Evolutionary conservation across 2,329 filamentous ascomycete species (phyloP).

Genomic region (Decorospora gaudefroyi): DNA sequence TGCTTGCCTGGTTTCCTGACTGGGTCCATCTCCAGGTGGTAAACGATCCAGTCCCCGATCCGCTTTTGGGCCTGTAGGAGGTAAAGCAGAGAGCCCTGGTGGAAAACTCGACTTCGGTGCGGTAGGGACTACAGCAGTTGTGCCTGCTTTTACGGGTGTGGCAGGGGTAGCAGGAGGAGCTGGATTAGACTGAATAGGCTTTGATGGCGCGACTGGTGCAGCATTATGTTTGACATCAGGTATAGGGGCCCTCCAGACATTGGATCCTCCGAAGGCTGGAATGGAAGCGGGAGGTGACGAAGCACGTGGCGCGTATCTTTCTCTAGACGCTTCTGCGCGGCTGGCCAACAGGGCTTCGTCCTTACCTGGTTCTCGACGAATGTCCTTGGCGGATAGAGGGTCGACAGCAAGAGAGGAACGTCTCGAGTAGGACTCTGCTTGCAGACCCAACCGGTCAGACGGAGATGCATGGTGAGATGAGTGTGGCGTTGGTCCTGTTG

Average conservation of each 20-base stretch:
- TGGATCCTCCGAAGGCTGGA: conserved; percentile 59
- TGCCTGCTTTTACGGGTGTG: conserved; percentile 21
- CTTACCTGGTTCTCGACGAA: conserved; percentile 49
- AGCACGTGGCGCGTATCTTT: conserved; percentile 53
- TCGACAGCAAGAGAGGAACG: conserved; percentile 47
- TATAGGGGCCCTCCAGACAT: conserved; percentile 51
- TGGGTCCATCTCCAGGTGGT: conserved; percentile 21
- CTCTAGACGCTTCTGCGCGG: conserved; percentile 53
- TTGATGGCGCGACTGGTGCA: conserved; percentile 33
- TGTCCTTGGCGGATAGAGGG: conserved; percentile 38
- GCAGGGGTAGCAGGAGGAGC: conserved; percentile 28
- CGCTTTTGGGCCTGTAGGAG: conserved; percentile 51
- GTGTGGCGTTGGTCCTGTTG: conserved; percentile 42
- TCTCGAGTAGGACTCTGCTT: conserved; percentile 43
- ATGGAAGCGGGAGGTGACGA: conserved; percentile 61
- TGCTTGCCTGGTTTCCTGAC: conserved; percentile 26
- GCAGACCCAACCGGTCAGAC: conserved; percentile 39
- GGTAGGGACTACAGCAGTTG: conserved; percentile 20
- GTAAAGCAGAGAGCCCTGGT: conserved; percentile 40
- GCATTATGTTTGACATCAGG: conserved; percentile 40
- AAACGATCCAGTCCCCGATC: conserved; percentile 40
- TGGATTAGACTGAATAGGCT: conserved; percentile 30
- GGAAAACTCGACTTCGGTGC: conserved; percentile 46
- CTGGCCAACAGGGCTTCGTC: conserved; percentile 53
- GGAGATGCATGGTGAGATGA: conserved; percentile 40